Conservation (phyloP, 2,329 filamentous ascomycete genomes). For the Apiospora marii region DNA sequence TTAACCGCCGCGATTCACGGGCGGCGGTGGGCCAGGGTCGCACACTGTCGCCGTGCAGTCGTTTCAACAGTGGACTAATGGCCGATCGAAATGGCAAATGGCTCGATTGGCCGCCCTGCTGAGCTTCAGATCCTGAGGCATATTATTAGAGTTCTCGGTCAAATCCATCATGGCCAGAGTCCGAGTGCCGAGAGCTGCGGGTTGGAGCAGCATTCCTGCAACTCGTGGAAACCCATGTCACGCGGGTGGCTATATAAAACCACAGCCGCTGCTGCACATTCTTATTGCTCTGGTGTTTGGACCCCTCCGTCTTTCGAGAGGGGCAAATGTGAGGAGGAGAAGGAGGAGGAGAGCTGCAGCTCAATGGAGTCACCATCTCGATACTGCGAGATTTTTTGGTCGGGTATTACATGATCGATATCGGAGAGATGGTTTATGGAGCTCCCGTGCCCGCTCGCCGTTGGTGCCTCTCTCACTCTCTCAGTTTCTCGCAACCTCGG, state of each 20-base stretch:
- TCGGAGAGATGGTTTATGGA: conserved; percentile 15
- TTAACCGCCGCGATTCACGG: conserved; percentile 12
- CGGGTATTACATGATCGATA: conserved; percentile 2
- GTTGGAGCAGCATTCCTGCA: background rate
- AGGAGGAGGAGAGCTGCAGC: background rate
- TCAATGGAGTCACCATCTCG: conserved; percentile 8
- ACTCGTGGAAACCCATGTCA: conserved; percentile 4
- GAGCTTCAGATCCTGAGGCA: background rate
- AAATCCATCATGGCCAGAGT: background rate
- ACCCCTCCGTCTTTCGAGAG: background rate
- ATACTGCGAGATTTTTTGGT: conserved; percentile 1
- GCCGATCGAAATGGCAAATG: conserved; percentile 11
- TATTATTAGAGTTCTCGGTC: conserved; percentile 14
- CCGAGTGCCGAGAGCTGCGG: conserved; percentile 7
- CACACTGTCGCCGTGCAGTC: background rate
- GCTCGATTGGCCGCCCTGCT: conserved; percentile 1
- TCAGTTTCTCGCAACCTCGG: background rate
- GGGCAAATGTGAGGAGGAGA: background rate
- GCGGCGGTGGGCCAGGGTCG: background rate
- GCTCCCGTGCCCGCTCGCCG: background rate
- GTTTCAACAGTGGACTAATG: conserved; percentile 15
- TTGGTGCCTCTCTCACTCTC: background rate
- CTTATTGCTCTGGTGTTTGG: background rate
- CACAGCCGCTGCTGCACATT: background rate
- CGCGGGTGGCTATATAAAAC: conserved; percentile 9